These are phyloP conservation scores for Naegleria lovaniensis DNA, from an alignment of 208 protist species.

Conservation along the genomic window DNA sequence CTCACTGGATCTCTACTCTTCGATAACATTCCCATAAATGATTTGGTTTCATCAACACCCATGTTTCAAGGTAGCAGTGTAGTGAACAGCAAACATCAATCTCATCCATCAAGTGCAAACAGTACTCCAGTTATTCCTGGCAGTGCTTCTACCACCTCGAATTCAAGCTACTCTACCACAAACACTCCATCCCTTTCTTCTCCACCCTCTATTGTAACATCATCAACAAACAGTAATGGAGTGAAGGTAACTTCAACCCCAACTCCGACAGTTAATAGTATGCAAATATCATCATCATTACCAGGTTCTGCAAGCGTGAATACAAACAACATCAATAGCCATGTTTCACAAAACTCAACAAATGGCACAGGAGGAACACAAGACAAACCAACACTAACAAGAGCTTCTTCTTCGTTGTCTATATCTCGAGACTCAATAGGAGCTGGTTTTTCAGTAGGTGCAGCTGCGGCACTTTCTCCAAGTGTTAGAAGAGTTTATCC, in stretches of 20 bases:
- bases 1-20: background rate
- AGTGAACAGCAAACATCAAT: background rate
- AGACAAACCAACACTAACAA: background rate
- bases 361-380: background rate
- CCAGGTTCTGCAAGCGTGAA: background rate
- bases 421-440: background rate
- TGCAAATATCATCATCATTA: background rate
- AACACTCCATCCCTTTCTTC: background rate
- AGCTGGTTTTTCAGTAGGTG: background rate
- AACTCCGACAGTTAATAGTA: background rate
- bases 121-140: background rate
- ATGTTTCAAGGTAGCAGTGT: background rate
- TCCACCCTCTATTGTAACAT: background rate
- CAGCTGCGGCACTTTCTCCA: background rate
- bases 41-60: background rate
- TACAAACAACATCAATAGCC: background rate
- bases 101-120: background rate
- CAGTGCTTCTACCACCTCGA: background rate
- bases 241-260: background rate
- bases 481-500: background rate
- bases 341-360: background rate
- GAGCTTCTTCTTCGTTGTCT: background rate
- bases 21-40: background rate
- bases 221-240: background rate
- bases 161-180: background rate